Percentiles rank a stretch among this genome's conserved stretches.
These are phyloP conservation scores for Lentinula detonsa DNA, from an alignment of 768 basidiomycete species.

Conservation along the genomic window DNA sequence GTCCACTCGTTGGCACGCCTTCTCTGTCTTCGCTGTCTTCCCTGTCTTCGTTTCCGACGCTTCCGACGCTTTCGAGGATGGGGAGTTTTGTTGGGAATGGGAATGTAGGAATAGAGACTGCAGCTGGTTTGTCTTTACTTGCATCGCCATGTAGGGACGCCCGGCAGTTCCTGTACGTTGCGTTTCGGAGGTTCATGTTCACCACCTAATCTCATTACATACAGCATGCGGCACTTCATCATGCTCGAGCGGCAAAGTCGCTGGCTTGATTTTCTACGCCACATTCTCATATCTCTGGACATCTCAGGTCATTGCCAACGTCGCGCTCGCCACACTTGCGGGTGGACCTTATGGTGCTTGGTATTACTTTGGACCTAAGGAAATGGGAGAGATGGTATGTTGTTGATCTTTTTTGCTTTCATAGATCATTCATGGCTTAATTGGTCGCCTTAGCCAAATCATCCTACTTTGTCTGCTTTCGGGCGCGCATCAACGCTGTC, in stretches of 20 bases:
- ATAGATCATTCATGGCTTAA: neutral
- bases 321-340: constrained; percentile 72
- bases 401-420: neutral
- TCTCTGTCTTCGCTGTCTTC: too few species aligned
- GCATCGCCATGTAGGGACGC: constrained; percentile 77
- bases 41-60: too few species aligned
- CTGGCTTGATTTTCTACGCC: constrained; percentile 72
- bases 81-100: too few species aligned
- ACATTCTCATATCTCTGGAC: constrained; percentile 86
- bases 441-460: constrained; percentile 44
- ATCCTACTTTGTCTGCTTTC: constrained; percentile 67
- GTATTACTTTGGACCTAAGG: constrained; percentile 82
- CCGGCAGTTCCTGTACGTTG: constrained; percentile 59
- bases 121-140: constrained; percentile 76
- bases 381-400: constrained; percentile 56
- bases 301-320: constrained; percentile 75
- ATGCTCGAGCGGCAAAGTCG: constrained; percentile 71
- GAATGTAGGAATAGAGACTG: neutral
- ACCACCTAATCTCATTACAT: neutral
- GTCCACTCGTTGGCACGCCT: too few species aligned
- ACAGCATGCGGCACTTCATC: constrained; percentile 45
- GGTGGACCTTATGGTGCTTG: constrained; percentile 53
- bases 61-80: too few species aligned
- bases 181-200: neutral
- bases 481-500: constrained; percentile 72